Conservation (phyloP, 768 basidiomycete species). For the Mycena chlorophos region DNA sequence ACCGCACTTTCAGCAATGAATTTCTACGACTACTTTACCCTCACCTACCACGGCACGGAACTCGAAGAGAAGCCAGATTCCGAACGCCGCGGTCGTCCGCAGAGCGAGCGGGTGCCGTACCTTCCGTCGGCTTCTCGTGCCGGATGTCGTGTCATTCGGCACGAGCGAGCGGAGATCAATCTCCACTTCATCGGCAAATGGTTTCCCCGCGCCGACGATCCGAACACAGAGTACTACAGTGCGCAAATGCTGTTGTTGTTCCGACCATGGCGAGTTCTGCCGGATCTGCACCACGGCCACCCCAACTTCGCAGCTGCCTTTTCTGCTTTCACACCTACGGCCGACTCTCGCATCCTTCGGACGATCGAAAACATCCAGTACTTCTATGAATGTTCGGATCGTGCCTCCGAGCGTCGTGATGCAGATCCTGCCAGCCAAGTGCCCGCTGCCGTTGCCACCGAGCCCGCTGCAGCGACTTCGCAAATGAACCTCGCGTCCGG, state of each 20-base stretch:
- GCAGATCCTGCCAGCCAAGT: too few species aligned
- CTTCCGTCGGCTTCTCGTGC: slow-evolving; percentile 9
- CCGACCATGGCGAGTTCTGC: slow-evolving; percentile 33
- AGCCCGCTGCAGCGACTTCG: too few species aligned
- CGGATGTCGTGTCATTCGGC: slow-evolving; percentile 23
- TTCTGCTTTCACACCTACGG: slow-evolving; percentile 9
- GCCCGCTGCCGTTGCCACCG: too few species aligned
- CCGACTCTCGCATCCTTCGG: background rate
- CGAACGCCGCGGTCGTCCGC: slow-evolving; percentile 21
- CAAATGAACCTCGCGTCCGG: too few species aligned
- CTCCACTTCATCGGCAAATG: slow-evolving; percentile 33
- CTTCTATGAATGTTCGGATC: slow-evolving; percentile 31
- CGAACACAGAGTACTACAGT: slow-evolving; percentile 20
- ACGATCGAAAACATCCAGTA: slow-evolving; percentile 34
- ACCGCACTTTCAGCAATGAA: slow-evolving; percentile 2
- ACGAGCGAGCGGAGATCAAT: slow-evolving; percentile 32
- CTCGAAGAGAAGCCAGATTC: too few species aligned
- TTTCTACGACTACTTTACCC: slow-evolving; percentile 4
- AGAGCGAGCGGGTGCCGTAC: slow-evolving; percentile 26
- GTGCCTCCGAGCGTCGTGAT: slow-evolving; percentile 4
- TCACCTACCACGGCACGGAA: slow-evolving; percentile 10
- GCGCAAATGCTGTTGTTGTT: slow-evolving; percentile 35
- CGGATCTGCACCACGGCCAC: slow-evolving; percentile 22
- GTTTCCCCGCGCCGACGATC: slow-evolving; percentile 28
- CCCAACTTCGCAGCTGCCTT: slow-evolving; percentile 27